Percentiles rank a stretch among this genome's conserved stretches.
phyloP scores from a whole-genome alignment of 805 yeast species.

The Geotrichum ghanense region DNA sequence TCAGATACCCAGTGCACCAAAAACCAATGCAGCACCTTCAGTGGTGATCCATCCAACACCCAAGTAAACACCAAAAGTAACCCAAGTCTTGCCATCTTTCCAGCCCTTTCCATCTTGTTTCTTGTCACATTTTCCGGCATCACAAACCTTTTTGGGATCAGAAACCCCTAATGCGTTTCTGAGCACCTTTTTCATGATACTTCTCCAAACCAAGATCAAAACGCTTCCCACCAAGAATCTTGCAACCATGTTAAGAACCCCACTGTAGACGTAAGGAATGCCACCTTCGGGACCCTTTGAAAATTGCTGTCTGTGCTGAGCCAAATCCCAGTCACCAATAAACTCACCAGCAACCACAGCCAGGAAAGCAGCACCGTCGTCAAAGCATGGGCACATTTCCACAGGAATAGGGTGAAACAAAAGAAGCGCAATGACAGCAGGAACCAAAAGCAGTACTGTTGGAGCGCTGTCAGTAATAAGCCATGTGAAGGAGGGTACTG shows the following conservation, averaged over 20 bases:
- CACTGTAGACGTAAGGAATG: conserved; percentile 12
- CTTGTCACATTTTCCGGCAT: conserved; percentile 22
- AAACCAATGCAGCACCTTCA: conserved; percentile 11
- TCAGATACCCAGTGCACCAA: conserved; percentile 2
- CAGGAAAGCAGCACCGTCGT: conserved; percentile 85
- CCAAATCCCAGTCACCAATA: conserved; percentile 42
- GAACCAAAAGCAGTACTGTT: conserved; percentile 5
- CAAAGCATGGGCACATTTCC: conserved; percentile 92
- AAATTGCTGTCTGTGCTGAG: conserved; percentile 5
- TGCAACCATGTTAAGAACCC: conserved; percentile 24
- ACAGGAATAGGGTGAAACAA: conserved; percentile 72
- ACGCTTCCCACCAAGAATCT: conserved; percentile 54
- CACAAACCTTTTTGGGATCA: conserved; percentile 20
- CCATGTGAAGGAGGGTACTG: conserved; percentile 28
- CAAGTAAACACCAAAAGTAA: conserved; percentile 48
- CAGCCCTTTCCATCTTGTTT: conserved; percentile 8
- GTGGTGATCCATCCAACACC: conserved; percentile 59
- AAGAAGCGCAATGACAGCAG: conserved; percentile 35
- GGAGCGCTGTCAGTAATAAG: conserved; percentile 18
- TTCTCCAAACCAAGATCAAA: conserved; percentile 62
- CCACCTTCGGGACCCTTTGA: conserved; percentile 9
- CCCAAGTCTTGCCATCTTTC: conserved; percentile 3
- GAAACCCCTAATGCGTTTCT: conserved; percentile 25
- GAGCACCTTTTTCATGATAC: conserved; percentile 46
- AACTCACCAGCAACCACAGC: conserved; percentile 80